Evolutionary conservation across 805 yeast genomes (phyloP).

Genomic region (Priceomyces carsonii): DNA sequence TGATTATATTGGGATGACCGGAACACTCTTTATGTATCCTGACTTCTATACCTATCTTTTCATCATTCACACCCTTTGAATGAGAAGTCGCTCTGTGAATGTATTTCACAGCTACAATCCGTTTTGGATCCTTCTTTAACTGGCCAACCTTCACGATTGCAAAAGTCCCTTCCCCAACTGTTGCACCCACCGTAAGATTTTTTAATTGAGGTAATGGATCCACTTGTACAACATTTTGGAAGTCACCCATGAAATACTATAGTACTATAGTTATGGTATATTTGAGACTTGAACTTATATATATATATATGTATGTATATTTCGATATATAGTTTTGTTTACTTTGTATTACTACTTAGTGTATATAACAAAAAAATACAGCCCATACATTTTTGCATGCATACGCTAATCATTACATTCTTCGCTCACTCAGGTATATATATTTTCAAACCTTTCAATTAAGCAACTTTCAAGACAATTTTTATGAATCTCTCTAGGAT

Average conservation of each 20-base stretch:
- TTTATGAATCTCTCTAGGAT: no score
- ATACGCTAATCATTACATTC: no score
- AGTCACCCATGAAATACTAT: constrained; percentile 18
- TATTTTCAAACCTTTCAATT: no score
- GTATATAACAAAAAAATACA: no score
- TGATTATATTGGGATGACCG: constrained; percentile 61
- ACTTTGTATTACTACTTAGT: no score
- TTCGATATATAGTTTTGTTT: no score
- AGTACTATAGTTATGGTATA: constrained; percentile 19
- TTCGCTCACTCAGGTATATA: no score
- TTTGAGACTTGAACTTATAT: no score
- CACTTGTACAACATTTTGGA: constrained; percentile 7
- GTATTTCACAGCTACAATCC: constrained; percentile 8
- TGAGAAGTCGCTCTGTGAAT: constrained; percentile 7
- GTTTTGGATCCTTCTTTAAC: constrained; percentile 1
- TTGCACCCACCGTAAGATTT: constrained; percentile 12
- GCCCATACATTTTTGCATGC: no score
- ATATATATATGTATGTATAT: no score
- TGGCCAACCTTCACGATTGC: constrained; percentile 7
- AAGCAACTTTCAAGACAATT: no score
- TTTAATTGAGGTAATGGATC: constrained; percentile 5
- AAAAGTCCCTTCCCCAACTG: constrained; percentile 8
- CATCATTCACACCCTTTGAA: constrained; percentile 4
- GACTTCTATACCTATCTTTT: constrained; percentile 7
- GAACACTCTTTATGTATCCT: constrained; percentile 57